Evolutionary conservation across 2,329 filamentous ascomycete genomes (phyloP), one percentile per base, ranked within the genome.

Genomic region (Hortaea werneckii): DNA sequence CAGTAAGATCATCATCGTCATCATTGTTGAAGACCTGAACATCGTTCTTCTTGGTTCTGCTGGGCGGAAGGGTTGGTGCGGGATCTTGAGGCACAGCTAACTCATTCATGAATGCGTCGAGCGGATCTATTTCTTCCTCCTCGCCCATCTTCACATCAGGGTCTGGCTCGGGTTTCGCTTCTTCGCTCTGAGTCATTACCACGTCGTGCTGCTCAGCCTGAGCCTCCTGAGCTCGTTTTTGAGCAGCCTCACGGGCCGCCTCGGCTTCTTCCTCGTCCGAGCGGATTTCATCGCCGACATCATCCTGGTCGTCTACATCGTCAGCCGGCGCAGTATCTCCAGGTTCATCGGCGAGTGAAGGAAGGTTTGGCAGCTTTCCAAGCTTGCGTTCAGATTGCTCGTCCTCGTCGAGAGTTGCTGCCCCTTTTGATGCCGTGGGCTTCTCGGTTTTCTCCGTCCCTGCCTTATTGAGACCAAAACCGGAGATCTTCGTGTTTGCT

Each of bases 81-180:
- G 65, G 65, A 11, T 76, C 65, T 45, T 79, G 75, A 3, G 70
- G 70, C 42, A 84, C 72, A 50, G 77, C 79, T 43, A 81, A 83
- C 32, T 35, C 9, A 9, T 35, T n/a, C 92, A 98, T 98, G 70
- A 94, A 98, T n/a, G 88, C 90, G 68, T 98, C 92, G 34, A 98
- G 72, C 6, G 92, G 87, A 63, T 98, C 92, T 32, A 92, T 69
- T 29, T 86, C 79, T 40, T 88, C 86, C 45, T 87, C 82, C 46
- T 80, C 74, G 67, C 68, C 49, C 65, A 61, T 61, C 7, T 42
- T 45, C 10, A 41, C 46, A 27, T 41, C 43, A 5, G 45, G 45
- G 12, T 48, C 44, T 37, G 48, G 51, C 13, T 46, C 51, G 20
- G 58, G 51, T 20, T 42, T 60, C 43, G 53, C 56, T 26, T 63